phyloP scores from a whole-genome alignment of 2,329 filamentous ascomycete genomes.

The Fusarium sublunatum region DNA sequence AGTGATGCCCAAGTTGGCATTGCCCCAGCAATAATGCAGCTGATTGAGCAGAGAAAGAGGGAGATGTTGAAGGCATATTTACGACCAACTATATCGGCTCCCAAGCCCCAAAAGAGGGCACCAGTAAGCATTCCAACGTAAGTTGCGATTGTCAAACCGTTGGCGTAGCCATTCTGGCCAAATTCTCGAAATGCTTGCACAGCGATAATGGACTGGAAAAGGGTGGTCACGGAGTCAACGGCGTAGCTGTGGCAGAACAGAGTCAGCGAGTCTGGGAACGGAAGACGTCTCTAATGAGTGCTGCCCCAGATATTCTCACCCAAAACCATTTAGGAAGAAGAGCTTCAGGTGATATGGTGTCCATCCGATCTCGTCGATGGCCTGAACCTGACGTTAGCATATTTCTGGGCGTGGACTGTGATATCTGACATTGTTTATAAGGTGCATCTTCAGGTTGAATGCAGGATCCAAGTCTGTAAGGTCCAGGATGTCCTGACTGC shows the following conservation, averaged over 20 bases:
- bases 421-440: slow-evolving; percentile 70
- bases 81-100: slow-evolving; percentile 24
- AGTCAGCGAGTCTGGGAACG: background rate
- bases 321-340: slow-evolving; percentile 71
- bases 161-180: no score
- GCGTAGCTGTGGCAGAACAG: slow-evolving; percentile 8
- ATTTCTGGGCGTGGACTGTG: background rate
- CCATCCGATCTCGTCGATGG: slow-evolving; percentile 70
- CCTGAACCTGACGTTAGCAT: slow-evolving; percentile 42
- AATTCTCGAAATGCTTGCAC: no score
- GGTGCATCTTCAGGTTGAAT: slow-evolving; percentile 69
- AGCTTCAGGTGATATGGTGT: slow-evolving; percentile 69
- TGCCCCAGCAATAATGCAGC: no score
- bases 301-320: slow-evolving; percentile 43
- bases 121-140: slow-evolving; percentile 13
- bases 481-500: no score
- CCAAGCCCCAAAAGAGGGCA: slow-evolving; percentile 26
- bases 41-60: no score
- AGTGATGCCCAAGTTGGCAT: slow-evolving; percentile 8
- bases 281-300: background rate
- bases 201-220: no score
- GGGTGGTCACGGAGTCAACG: slow-evolving; percentile 21
- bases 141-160: no score
- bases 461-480: background rate
- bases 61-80: slow-evolving; percentile 29